Conservation (phyloP, 2,329 filamentous ascomycete species). For the Calonectria naviculata region DNA sequence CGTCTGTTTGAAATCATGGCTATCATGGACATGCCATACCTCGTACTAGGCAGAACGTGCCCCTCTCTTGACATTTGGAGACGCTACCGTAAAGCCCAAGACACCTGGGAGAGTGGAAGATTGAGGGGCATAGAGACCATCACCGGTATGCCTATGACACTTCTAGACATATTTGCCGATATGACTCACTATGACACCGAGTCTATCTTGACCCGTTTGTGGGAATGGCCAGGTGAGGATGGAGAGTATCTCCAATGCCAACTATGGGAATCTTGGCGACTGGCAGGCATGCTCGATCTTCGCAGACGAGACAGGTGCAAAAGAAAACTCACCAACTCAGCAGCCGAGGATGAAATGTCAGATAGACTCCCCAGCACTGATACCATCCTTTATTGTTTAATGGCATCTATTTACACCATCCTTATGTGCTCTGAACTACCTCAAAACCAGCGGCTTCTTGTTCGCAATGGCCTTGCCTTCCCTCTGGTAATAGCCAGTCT, state of each 20-base stretch:
- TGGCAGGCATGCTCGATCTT: background rate
- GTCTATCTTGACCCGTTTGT: background rate
- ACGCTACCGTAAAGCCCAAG: background rate
- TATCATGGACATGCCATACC: background rate
- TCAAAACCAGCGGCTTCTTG: background rate
- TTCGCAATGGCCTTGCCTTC: background rate
- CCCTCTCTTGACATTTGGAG: background rate
- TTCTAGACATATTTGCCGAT: background rate
- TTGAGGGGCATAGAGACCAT: background rate
- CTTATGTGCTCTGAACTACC: background rate
- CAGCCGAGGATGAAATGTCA: background rate
- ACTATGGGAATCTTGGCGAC: background rate
- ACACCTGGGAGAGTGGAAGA: background rate
- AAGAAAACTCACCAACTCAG: background rate
- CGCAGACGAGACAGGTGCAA: background rate
- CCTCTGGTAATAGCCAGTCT: background rate
- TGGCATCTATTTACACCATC: background rate
- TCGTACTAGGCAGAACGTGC: background rate
- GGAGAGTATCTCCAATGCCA: background rate
- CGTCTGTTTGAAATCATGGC: background rate
- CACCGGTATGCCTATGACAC: background rate
- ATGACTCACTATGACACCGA: background rate
- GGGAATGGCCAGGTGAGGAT: background rate
- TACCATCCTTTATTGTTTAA: background rate
- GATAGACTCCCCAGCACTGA: background rate